Base-by-base conservation (phyloP, 345 rosid genomes). In the Nasturtium officinale region DNA sequence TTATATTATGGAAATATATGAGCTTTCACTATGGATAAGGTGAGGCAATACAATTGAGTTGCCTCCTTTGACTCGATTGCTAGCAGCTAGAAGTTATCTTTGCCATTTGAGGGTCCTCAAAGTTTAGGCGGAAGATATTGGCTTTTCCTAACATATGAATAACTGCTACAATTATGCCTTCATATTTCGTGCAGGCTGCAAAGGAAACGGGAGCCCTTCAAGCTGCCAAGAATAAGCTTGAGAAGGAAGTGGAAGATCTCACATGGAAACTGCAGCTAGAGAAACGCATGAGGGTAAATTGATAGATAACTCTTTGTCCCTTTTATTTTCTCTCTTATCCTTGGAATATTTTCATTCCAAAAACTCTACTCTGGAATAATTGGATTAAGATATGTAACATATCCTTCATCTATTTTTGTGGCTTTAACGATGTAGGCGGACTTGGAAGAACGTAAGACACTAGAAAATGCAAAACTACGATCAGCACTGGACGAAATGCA, bases 131-230 rank as follows among this genome's bases (percentile, higher is more conserved):
- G 63, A 29, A 60, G 62, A 53, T 69, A 32, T 54, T 53, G 30
- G 23, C 40, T 45, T 68, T 50, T 35, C 50, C 33, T 32, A 69
- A 62, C 26, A 62, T 54, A 33, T 54, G 60, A 46, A 46, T 18
- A 30, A 55, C 6, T 53, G 9, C 55, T 52, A 40, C 25, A 52
- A 28, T 47, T 52, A 15, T 45, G 8, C 65, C 54, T 80, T 62
- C 66, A 38, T 66, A 62, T 67, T 79, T 33, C 29, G 48, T 77
- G 69, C 81, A 95, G 99, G 96, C 99, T 77, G 97, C 99, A 42
- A 90, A 81, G 83, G 98, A 95, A 84, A 85, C 96, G 28, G 96
- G 96, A 67, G 99, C 92, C 71, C 99, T 95, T 76, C 94, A 90
- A 82, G 98, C 87, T 71, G 99, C 96, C 75, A 95, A 95, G 77